Evolutionary conservation across 192 early-diverging fungal genomes (phyloP).

Genomic region (Thamnidium elegans): DNA sequence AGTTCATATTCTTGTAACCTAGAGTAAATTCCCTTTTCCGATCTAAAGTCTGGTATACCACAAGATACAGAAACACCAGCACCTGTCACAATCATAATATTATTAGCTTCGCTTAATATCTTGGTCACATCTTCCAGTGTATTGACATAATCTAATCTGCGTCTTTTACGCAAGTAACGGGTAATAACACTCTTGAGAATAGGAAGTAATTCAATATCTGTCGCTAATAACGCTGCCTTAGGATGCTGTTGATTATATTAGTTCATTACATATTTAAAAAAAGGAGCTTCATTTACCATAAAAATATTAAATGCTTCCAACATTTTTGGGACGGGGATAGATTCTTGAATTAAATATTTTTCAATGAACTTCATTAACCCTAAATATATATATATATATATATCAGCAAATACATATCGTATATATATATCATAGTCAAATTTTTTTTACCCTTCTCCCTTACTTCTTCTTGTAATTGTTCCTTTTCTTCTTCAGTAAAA

Average conservation of each 20-base stretch:
- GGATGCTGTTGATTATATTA: slow-evolving; percentile 19
- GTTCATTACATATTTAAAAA: not conserved
- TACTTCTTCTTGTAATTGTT: slow-evolving; percentile 26
- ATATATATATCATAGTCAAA: not conserved
- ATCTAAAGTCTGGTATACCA: slow-evolving; percentile 97
- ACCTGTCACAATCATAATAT: slow-evolving; percentile 90
- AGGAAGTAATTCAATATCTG: slow-evolving; percentile 59
- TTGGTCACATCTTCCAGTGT: slow-evolving; percentile 63
- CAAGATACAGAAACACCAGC: slow-evolving; percentile 91
- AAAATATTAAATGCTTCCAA: slow-evolving; percentile 60
- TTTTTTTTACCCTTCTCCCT: slow-evolving; percentile 19
- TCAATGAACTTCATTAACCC: slow-evolving; percentile 62
- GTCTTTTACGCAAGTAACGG: slow-evolving; percentile 55
- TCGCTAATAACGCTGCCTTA: slow-evolving; percentile 41
- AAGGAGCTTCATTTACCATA: slow-evolving; percentile 30
- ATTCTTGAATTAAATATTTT: slow-evolving; percentile 53
- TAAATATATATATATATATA: not conserved
- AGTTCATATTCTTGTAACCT: slow-evolving; percentile 86
- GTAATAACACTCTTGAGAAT: slow-evolving; percentile 54
- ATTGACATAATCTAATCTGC: slow-evolving; percentile 50
- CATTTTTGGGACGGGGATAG: slow-evolving; percentile 52
- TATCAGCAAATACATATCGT: not conserved
- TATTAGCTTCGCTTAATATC: slow-evolving; percentile 54
- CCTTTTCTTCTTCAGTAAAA: slow-evolving; percentile 28
- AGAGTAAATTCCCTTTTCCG: slow-evolving; percentile 88